These are phyloP conservation scores for Scedosporium apiospermum DNA, from an alignment of 2,329 filamentous ascomycete genomes.

Conservation along the genomic window DNA sequence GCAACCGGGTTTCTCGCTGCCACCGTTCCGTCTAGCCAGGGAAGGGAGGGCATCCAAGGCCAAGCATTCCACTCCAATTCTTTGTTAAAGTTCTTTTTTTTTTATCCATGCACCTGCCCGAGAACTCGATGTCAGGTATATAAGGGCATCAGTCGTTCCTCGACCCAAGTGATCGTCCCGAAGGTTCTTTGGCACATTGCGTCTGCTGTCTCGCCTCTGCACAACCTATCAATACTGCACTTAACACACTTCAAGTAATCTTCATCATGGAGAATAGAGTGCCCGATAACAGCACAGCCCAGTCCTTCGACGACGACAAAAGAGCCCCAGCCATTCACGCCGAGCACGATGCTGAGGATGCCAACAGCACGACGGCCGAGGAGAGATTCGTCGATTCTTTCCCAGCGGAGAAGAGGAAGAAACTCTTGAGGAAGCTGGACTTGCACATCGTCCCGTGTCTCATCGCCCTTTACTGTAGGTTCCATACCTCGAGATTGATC, in stretches of 20 bases:
- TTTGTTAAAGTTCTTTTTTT: background rate
- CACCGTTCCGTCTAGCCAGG: background rate
- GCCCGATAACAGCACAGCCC: background rate
- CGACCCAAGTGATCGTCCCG: no score
- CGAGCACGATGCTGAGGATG: background rate
- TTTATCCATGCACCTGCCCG: background rate
- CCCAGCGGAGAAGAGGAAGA: conserved; percentile 9
- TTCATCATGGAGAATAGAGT: background rate
- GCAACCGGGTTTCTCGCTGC: background rate
- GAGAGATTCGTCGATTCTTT: background rate
- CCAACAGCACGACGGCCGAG: background rate
- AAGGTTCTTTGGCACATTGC: no score
- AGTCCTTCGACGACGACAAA: background rate
- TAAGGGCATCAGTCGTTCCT: background rate
- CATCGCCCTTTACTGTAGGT: background rate
- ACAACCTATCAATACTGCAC: background rate
- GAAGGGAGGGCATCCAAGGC: background rate
- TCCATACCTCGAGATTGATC: background rate
- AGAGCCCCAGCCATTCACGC: background rate
- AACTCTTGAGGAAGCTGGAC: conserved; percentile 12
- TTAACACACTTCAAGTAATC: background rate
- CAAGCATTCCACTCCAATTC: background rate
- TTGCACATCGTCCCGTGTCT: conserved; percentile 7
- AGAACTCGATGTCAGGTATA: background rate
- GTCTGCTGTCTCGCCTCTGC: no score